Percentiles rank a stretch among this genome's conserved stretches.
Conservation (phyloP, 2,329 filamentous ascomycete species). For the Xylaria sp. region DNA sequence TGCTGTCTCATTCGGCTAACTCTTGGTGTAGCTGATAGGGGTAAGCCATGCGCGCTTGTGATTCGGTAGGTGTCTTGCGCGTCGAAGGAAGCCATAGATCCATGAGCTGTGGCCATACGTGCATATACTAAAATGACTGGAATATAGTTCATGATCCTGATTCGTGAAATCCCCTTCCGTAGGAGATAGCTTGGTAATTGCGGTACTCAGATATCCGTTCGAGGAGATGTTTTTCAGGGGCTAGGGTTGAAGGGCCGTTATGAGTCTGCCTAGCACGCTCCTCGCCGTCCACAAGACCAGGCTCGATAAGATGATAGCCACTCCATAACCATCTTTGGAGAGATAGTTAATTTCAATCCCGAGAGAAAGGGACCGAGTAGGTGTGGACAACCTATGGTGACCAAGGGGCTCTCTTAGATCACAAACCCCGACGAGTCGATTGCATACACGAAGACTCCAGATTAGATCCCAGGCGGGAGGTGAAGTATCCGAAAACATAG, state of each 20-base stretch:
- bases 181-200: background rate
- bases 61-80: background rate
- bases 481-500: slow-evolving; percentile 1
- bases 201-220: background rate
- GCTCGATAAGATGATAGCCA: background rate
- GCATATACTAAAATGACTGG: background rate
- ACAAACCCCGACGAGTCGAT: background rate
- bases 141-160: background rate
- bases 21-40: slow-evolving; percentile 1
- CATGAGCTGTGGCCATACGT: background rate
- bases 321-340: background rate
- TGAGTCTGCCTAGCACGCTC: background rate
- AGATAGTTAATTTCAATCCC: background rate
- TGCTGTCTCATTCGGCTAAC: background rate
- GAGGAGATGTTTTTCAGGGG: background rate
- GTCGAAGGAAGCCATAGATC: background rate
- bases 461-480: background rate
- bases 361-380: background rate
- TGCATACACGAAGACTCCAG: background rate
- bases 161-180: background rate
- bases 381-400: background rate
- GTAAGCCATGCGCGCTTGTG: background rate
- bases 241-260: background rate
- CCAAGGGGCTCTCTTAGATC: background rate
- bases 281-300: background rate